These are phyloP conservation scores for Verticillium tricorpus DNA, from an alignment of 2,329 filamentous ascomycete genomes.

Conservation along the genomic window DNA sequence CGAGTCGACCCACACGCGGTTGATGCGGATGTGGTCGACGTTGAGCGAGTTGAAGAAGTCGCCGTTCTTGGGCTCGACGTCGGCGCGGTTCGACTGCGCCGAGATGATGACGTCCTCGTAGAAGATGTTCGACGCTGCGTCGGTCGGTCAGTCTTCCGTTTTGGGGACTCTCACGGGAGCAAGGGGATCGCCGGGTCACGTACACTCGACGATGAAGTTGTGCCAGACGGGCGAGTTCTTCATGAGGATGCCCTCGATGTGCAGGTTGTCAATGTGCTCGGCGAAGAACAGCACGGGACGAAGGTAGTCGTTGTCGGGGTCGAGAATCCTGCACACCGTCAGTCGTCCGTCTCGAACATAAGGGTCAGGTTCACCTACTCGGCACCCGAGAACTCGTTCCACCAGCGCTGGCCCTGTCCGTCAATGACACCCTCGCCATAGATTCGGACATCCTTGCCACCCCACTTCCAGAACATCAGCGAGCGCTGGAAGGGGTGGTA, in stretches of 20 bases:
- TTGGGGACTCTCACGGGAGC: neutral
- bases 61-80: constrained; percentile 59
- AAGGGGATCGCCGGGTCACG: neutral
- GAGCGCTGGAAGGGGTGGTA: constrained; percentile 40
- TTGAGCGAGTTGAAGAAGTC: constrained; percentile 30
- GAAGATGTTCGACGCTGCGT: constrained; percentile 38
- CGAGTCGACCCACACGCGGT: constrained; percentile 44
- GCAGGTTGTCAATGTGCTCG: constrained; percentile 55
- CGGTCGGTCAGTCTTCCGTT: neutral
- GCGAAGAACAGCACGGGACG: constrained; percentile 58
- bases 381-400: constrained; percentile 33
- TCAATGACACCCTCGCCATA: constrained; percentile 53
- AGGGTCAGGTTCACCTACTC: constrained; percentile 17
- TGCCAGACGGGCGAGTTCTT: constrained; percentile 61
- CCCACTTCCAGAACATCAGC: constrained; percentile 62
- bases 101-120: constrained; percentile 52
- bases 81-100: constrained; percentile 52
- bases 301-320: constrained; percentile 50
- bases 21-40: constrained; percentile 11
- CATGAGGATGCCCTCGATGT: constrained; percentile 53
- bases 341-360: neutral
- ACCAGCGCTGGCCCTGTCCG: constrained; percentile 45
- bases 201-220: constrained; percentile 55
- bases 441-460: constrained; percentile 56
- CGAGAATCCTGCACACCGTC: constrained; percentile 28